These are phyloP conservation scores for Wickerhamomyces queroliae DNA, from an alignment of 805 yeast genomes.

Conservation along the genomic window DNA sequence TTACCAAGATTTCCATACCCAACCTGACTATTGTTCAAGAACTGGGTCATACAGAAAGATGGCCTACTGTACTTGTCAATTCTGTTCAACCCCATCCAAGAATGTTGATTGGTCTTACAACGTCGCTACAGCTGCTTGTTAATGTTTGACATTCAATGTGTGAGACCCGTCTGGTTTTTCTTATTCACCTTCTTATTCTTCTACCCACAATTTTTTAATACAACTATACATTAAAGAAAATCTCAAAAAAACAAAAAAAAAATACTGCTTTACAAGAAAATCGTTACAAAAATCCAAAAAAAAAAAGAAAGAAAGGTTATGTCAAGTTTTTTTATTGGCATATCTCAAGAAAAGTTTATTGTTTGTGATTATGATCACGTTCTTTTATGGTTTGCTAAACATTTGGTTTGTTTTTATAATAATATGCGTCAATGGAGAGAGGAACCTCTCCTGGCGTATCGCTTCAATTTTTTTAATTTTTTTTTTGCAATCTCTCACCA, in stretches of 20 bases:
- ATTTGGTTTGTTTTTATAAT: neutral
- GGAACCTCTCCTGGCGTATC: too few species aligned
- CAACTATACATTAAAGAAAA: neutral
- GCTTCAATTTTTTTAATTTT: too few species aligned
- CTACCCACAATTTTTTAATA: too few species aligned
- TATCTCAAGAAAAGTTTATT: neutral
- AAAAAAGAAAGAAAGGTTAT: neutral
- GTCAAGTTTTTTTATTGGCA: neutral
- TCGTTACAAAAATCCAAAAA: constrained; percentile 4
- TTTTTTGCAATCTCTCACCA: too few species aligned
- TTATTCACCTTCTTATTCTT: too few species aligned
- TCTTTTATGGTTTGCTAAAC: neutral
- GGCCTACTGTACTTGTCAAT: constrained; percentile 19
- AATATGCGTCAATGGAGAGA: too few species aligned
- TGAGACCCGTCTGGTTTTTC: neutral
- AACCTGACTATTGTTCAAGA: constrained; percentile 17
- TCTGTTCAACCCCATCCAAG: constrained; percentile 14
- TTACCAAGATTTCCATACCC: constrained; percentile 16
- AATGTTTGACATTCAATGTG: too few species aligned
- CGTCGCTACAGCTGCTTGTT: constrained; percentile 13
- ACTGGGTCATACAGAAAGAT: constrained; percentile 18
- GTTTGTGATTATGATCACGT: neutral
- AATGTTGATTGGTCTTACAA: constrained; percentile 19
- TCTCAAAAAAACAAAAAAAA: neutral
- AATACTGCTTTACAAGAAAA: neutral